A percentile compares a stretch with the other conserved stretches of the same genome.
These are phyloP conservation scores for Brassica nigra DNA, from an alignment of 345 rosid genomes.

Conservation along the genomic window DNA sequence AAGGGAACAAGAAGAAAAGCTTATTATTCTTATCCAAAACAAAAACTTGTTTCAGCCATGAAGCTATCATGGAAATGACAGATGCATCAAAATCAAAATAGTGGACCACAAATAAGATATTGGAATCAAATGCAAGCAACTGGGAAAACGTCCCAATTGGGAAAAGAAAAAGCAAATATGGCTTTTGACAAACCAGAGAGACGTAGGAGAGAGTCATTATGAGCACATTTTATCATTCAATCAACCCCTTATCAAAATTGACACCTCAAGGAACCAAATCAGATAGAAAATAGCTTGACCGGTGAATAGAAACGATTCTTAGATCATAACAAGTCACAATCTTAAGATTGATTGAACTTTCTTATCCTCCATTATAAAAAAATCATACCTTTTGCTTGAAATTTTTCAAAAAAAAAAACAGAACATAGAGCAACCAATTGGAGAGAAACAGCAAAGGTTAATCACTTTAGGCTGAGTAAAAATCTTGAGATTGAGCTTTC, in stretches of 20 bases:
- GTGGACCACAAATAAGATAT: slow-evolving; percentile 30
- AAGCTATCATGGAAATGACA: slow-evolving; percentile 22
- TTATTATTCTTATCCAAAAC: slow-evolving; percentile 28
- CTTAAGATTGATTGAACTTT: slow-evolving; percentile 8
- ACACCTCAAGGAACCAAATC: not conserved
- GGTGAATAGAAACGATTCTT: slow-evolving; percentile 13
- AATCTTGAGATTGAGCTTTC: slow-evolving; percentile 12
- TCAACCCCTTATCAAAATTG: slow-evolving; percentile 2
- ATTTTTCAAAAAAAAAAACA: not conserved
- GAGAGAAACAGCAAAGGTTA: not conserved
- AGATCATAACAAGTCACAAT: slow-evolving; percentile 18
- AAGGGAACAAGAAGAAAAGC: not conserved
- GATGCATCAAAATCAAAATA: slow-evolving; percentile 26
- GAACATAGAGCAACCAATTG: slow-evolving; percentile 23
- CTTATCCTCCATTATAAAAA: slow-evolving; percentile 7
- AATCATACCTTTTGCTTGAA: not conserved
- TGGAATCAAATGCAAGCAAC: slow-evolving; percentile 40
- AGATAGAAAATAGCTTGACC: not conserved
- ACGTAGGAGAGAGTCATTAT: slow-evolving; percentile 18
- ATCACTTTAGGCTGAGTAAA: not conserved
- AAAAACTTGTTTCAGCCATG: slow-evolving; percentile 17
- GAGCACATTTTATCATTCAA: slow-evolving; percentile 17
- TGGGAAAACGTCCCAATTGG: not conserved
- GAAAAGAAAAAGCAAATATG: not conserved
- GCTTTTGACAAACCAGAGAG: slow-evolving; percentile 37